Base-by-base conservation (phyloP, 2,329 filamentous ascomycete genomes). In the Cladosporium sp. region DNA sequence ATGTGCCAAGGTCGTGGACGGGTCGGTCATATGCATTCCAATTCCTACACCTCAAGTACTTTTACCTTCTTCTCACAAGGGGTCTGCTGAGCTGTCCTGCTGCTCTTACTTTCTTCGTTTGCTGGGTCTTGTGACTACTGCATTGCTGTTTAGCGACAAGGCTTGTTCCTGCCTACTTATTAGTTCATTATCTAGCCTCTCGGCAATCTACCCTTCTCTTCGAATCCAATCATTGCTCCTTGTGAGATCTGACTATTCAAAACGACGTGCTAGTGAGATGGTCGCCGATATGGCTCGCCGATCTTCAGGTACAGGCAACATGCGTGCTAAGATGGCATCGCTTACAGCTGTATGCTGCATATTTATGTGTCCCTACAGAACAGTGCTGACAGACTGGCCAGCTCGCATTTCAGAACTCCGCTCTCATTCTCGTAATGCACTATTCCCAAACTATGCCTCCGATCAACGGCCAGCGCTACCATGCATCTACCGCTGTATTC, bases 391-490 rank as follows among this genome's bases (percentile, higher is more conserved):
- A 19, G 24, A 15, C 17, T 7, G 32, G 19, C 13, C 68, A 92
- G 89, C 81, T 93, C 68, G 90, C 86, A 25, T 84, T 90, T 62
- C 87, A 92, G 77, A 92, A 92, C 71, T 91, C 88, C 7, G 87
- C 85, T 24, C 79, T 92, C 60, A 91, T 91, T 60, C 77, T 93
- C 64, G 85, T 97, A 57, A 89, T 96, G 81, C 93, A 97, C 77
- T 96, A 97, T 74, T 96, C 92, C 28, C 85, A 92, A 63, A 86
- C 95, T 60, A 97, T 97, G 92, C 89, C 91, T n/a, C 81, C 86
- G 9, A 80, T 83, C 9, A 86, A 87, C 70, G 90, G 91, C 64
- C 90, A 92, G 69, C 87, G 92, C 71, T 97, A 97, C 74, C 90
- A 94, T 66, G 87, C 93, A 37, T 97, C 92, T 40, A 97, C 94